Evolutionary conservation across 106 monocot species (phyloP).

Genomic region (Allium sativum): DNA sequence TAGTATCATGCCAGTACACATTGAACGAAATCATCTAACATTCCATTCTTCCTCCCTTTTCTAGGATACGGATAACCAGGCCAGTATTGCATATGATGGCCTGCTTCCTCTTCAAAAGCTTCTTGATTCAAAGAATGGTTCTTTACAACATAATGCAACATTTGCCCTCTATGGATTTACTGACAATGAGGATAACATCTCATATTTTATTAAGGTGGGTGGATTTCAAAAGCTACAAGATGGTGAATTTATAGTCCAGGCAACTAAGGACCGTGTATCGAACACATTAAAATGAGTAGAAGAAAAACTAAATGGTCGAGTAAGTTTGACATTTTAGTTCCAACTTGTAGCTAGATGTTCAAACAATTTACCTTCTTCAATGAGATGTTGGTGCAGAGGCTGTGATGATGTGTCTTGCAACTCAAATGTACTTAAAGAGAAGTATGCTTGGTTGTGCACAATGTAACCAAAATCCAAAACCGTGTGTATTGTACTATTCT

Average conservation of each 20-base stretch:
- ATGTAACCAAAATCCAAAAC: no score
- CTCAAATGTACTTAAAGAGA: no score
- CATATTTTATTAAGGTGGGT: constrained; percentile 84
- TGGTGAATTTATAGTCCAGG: constrained; percentile 98
- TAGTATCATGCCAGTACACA: no score
- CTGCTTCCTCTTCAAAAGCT: constrained; percentile 54
- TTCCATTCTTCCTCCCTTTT: neutral
- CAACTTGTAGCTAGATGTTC: neutral
- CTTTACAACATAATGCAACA: constrained; percentile 90
- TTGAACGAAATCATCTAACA: no score
- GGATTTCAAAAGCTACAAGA: constrained; percentile 94
- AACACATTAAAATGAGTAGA: constrained; percentile 93
- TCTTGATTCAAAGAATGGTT: constrained; percentile 89
- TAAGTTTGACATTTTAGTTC: constrained; percentile 24
- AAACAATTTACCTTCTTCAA: no score
- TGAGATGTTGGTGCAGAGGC: no score
- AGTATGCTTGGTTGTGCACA: no score
- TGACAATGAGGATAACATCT: constrained; percentile 92
- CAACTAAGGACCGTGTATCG: constrained; percentile 98
- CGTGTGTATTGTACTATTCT: no score
- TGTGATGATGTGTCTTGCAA: no score
- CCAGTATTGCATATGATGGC: constrained; percentile 82
- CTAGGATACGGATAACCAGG: constrained; percentile 77
- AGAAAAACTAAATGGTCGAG: constrained; percentile 89
- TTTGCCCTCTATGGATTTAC: constrained; percentile 95